Evolutionary conservation across 1,284 basidiomycete species (phyloP), one percentile per base, ranked within the genome.

Genomic region (Microbotryum lychnidis-dioicae): DNA sequence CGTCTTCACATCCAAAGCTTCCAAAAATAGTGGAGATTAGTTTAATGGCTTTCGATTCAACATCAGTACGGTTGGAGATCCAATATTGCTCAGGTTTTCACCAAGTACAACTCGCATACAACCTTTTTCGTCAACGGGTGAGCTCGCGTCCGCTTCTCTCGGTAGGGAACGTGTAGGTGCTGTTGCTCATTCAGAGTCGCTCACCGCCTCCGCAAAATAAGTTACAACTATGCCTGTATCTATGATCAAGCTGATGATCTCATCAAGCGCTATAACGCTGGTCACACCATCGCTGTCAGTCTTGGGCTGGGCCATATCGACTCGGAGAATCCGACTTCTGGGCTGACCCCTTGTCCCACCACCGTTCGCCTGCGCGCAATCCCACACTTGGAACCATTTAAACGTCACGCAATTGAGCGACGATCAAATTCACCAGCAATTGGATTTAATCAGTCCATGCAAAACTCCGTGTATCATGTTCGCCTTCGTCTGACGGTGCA

Each of bases 181-280:
- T 31, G 29, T 31, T 31, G 29, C 29, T 31, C 33, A 56, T 73
- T 50, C 71, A 9, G 2, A 31, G 9, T 31, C 29, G 6, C 29
- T 31, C 29, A 31, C 29, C 29, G 29, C 29, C 5, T 31, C 9
- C 29, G 29, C 29, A 31, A 31, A 31, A 31, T n/a, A 69, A 70
- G 70, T n/a, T 69, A 73, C 65, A 73, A 73, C 58, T 67, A 59
- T 45, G 69, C 33, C 18, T 72, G 73, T 56, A 70, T 72, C 29
- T 73, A 72, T 57, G 67, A 72, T 57, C n/a, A 63, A 10, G 64
- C 66, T 6, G 68, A 69, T 18, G 61, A 62, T 12, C 52, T 74
- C 16, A 51, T 62, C 6, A 54, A 57, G 23, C 57, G 67, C 1
- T 72, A 70, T 58, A 62, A 63, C 12, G 60, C 57, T 0, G 74